phyloP scores from a whole-genome alignment of 495 filamentous ascomycete genomes.

The Penicillium cinerascens region DNA sequence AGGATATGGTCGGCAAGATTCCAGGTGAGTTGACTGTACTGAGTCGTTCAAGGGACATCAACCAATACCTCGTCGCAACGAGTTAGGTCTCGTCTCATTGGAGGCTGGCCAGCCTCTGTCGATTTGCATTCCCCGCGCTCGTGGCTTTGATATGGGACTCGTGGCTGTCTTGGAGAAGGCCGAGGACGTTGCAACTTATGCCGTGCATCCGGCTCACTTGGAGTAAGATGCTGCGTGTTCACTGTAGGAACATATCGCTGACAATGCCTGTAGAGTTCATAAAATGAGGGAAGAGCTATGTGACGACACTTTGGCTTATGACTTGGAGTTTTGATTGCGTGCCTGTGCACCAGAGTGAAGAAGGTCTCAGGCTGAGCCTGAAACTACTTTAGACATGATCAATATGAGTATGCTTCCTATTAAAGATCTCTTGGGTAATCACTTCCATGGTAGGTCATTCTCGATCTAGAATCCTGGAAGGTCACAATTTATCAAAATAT shows the following conservation, averaged over 20 bases:
- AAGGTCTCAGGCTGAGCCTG: neutral
- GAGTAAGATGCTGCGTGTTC: conserved; percentile 26
- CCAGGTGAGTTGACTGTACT: conserved; percentile 19
- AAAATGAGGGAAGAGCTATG: conserved; percentile 42
- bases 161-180: conserved; percentile 40
- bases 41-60: neutral
- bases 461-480: neutral
- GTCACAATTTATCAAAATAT: neutral
- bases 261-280: conserved; percentile 28
- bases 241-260: neutral
- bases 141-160: conserved; percentile 43
- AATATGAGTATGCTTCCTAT: neutral
- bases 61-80: neutral
- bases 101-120: conserved; percentile 31
- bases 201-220: conserved; percentile 37
- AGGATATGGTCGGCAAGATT: conserved; percentile 39
- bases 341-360: neutral
- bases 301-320: conserved; percentile 45
- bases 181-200: conserved; percentile 36
- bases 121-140: conserved; percentile 36
- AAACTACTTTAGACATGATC: neutral
- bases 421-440: neutral
- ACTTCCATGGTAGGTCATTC: neutral
- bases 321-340: conserved; percentile 35
- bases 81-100: conserved; percentile 29